Evolutionary conservation across 805 yeast genomes (phyloP), one percentile per base, ranked within the genome.

Genomic region (Wickerhamiella allomyrinae): DNA sequence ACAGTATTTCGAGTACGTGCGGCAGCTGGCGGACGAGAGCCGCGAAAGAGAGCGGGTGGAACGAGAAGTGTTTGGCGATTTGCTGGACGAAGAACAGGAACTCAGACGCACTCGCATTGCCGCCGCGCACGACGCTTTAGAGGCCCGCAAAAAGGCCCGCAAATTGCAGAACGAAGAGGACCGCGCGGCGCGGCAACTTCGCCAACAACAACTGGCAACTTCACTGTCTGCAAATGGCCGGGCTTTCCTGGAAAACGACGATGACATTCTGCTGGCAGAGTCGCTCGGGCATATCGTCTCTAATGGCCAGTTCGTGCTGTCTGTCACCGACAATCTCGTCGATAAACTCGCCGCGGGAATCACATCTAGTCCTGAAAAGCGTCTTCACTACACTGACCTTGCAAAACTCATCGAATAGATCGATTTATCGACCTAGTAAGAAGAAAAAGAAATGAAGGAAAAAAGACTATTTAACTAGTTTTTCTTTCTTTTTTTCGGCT

Each of bases 1-100:
- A 5, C 57, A 57, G 21, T 59, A 56, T 43, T 53, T 48, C 41
- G 63, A 59, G 47, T 54, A 48, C 39, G 52, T 59, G 20, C 49
- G 61, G 17, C 54, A 55, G 41, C 46, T 45, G 43, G 59, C 59
- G 19, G 59, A 51, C 29, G 52, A 46, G n/a, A 49, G 49, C 27
- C 43, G 53, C 7, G 45, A 45, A 24, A 49, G 44, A 10, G 47
- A 51, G n/a, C 39, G 44, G 29, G 39, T 44, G 15, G 57, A 48
- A 44, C 54, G 57, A 25, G 49, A 53, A 31, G 39, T 45, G 48
- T 57, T 55, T 40, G 60, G 57, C 22, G 63, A 59, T 37, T 41
- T 58, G n/a, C 45, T 55, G 24, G 59, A 49, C n/a, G 49, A 49
- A 37, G 60, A 55, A 43, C 49, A 49, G 20, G 55, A 47, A 25